phyloP scores from a whole-genome alignment of 768 basidiomycete species.

The Termitomyces sp. region DNA sequence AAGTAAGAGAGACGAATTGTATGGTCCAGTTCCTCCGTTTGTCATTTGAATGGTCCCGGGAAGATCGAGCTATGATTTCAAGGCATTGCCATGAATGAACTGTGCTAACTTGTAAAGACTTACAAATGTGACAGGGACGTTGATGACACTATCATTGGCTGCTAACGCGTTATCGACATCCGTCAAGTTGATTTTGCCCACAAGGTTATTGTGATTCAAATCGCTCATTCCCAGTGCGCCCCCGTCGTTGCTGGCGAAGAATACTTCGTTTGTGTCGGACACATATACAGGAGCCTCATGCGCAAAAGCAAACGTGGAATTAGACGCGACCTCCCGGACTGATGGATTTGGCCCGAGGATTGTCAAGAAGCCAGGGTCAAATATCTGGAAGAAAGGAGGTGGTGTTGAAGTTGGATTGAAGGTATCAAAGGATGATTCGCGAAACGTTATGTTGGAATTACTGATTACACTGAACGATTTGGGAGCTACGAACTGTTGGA shows the following conservation, averaged over 20 bases:
- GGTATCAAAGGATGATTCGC: conserved; percentile 28
- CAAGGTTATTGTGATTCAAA: conserved; percentile 54
- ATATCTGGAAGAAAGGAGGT: conserved; percentile 54
- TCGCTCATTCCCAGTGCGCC: conserved; percentile 59
- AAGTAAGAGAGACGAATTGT: conserved; percentile 51
- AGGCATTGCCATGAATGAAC: not conserved
- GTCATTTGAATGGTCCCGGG: conserved; percentile 63
- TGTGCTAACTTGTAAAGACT: conserved; percentile 9
- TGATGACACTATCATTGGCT: conserved; percentile 29
- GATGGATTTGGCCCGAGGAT: conserved; percentile 55
- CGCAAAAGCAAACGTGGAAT: conserved; percentile 61
- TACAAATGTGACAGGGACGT: conserved; percentile 43
- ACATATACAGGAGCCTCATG: conserved; percentile 76
- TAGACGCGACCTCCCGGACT: conserved; percentile 53
- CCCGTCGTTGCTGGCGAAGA: conserved; percentile 68
- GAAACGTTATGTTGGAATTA: conserved; percentile 30
- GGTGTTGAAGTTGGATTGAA: conserved; percentile 57
- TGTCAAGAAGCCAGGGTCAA: conserved; percentile 43
- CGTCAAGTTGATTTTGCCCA: conserved; percentile 56
- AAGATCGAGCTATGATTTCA: conserved; percentile 42
- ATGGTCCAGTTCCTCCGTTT: conserved; percentile 64
- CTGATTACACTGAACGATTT: conserved; percentile 47
- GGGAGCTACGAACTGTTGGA: conserved; percentile 43
- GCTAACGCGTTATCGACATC: conserved; percentile 44
- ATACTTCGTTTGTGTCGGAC: conserved; percentile 62